phyloP scores from a whole-genome alignment of 148 eudicot genomes.

The Linanthus parryae region DNA sequence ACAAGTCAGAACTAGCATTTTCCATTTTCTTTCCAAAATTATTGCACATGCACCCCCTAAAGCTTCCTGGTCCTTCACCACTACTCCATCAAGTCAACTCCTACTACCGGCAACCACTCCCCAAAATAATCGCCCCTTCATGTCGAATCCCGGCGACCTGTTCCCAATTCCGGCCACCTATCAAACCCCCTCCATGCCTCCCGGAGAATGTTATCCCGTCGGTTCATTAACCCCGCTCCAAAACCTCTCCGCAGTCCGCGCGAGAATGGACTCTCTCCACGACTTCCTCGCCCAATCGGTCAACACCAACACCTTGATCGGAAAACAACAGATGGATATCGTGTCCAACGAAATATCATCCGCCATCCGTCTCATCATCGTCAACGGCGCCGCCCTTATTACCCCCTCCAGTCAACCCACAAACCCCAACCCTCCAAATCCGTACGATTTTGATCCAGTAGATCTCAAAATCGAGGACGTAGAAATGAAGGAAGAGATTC shows the following conservation, averaged over 20 bases:
- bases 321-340: slow-evolving; percentile 26
- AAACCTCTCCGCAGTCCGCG: slow-evolving; percentile 46
- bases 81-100: too few relatives aligned
- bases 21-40: too few relatives aligned
- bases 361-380: slow-evolving; percentile 58
- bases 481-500: slow-evolving; percentile 14
- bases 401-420: slow-evolving; percentile 23
- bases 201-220: too few relatives aligned
- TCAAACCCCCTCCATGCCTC: too few relatives aligned
- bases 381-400: slow-evolving; percentile 64
- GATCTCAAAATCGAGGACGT: slow-evolving; percentile 18
- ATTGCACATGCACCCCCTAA: too few relatives aligned
- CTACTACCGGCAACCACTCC: too few relatives aligned
- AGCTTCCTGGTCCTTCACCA: too few relatives aligned
- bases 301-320: slow-evolving; percentile 29
- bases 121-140: too few relatives aligned
- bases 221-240: too few relatives aligned
- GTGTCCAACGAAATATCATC: slow-evolving; percentile 53
- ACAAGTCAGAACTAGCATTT: too few relatives aligned
- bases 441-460: not conserved
- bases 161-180: too few relatives aligned
- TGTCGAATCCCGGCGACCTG: too few relatives aligned
- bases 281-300: slow-evolving; percentile 49
- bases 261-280: slow-evolving; percentile 56
- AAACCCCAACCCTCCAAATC: not conserved